phyloP scores from a whole-genome alignment of 805 yeast species.

The Candida methanosorbosa region DNA sequence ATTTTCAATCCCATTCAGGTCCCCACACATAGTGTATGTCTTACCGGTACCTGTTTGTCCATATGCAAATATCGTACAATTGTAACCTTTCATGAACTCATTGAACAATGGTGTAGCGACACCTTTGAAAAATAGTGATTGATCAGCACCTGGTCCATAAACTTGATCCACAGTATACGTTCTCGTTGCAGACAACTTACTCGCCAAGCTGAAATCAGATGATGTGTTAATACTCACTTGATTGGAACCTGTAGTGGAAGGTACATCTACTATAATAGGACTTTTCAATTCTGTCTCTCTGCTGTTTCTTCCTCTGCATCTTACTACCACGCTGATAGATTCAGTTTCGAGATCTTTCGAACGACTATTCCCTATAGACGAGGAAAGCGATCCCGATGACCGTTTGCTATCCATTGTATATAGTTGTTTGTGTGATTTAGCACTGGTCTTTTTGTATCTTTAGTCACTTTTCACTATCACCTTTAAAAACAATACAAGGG shows the following conservation, averaged over 20 bases:
- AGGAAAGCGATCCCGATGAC: too few species aligned
- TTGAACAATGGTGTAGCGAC: conserved; percentile 39
- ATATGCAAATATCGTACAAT: conserved; percentile 49
- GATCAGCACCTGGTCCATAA: conserved; percentile 46
- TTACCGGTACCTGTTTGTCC: conserved; percentile 60
- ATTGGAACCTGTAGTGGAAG: conserved; percentile 23
- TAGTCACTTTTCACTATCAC: too few species aligned
- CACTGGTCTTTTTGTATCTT: too few species aligned
- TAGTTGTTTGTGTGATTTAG: too few species aligned
- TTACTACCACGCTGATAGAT: conserved; percentile 41
- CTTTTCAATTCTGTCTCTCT: conserved; percentile 35
- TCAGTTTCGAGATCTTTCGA: too few species aligned
- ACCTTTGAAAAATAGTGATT: conserved; percentile 32
- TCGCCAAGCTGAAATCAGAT: conserved; percentile 15
- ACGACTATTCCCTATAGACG: conserved; percentile 7
- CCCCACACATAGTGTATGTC: conserved; percentile 55
- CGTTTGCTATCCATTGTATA: not conserved
- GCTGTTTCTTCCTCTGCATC: conserved; percentile 43
- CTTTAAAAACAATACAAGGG: too few species aligned
- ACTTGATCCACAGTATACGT: conserved; percentile 47
- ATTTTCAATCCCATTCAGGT: conserved; percentile 4
- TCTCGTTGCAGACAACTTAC: conserved; percentile 18
- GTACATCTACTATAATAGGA: conserved; percentile 38
- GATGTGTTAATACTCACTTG: conserved; percentile 16
- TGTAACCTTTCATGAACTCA: conserved; percentile 42